Conservation (phyloP, 176 grass and related monocot species). For the Avena insularis region DNA sequence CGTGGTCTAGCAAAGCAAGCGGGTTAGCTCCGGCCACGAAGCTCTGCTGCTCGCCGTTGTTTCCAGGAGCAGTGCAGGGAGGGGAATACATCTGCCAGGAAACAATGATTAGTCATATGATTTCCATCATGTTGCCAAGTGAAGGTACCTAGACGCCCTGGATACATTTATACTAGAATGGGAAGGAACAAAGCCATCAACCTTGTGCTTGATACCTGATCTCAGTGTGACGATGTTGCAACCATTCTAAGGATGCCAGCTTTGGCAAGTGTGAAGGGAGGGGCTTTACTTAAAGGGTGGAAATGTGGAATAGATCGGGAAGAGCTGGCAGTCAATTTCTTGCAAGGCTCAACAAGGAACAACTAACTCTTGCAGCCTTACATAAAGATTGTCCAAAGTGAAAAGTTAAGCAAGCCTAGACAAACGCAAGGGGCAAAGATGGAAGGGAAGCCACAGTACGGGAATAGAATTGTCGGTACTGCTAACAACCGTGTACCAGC, state of each 20-base stretch:
- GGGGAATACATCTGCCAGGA: constrained; percentile 61
- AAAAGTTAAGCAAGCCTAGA: constrained; percentile 71
- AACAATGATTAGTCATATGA: constrained; percentile 36
- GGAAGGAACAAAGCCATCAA: constrained; percentile 43
- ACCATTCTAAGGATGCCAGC: constrained; percentile 44
- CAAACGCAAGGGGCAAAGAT: constrained; percentile 54
- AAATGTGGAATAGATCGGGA: constrained; percentile 54
- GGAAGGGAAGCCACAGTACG: constrained; percentile 45
- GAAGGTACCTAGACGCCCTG: constrained; percentile 18
- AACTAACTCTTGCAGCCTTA: constrained; percentile 83
- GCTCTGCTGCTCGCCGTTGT: constrained; percentile 48
- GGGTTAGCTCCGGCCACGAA: constrained; percentile 56
- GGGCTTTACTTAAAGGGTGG: constrained; percentile 70
- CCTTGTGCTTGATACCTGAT: constrained; percentile 39
- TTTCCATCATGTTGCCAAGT: constrained; percentile 24
- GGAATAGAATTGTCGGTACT: constrained; percentile 57
- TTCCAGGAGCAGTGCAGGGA: constrained; percentile 44
- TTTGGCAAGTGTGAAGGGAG: constrained; percentile 57
- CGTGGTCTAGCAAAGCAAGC: constrained; percentile 56
- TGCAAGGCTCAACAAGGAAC: constrained; percentile 84
- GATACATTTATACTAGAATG: constrained; percentile 24
- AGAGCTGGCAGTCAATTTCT: constrained; percentile 76
- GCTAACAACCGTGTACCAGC: constrained; percentile 70
- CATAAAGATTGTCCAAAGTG: constrained; percentile 83
- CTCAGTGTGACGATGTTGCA: constrained; percentile 33